Evolutionary conservation across 164 flowering plant genomes (phyloP), one percentile per base, ranked within the genome.

Genomic region (Nymphaea thermarum): DNA sequence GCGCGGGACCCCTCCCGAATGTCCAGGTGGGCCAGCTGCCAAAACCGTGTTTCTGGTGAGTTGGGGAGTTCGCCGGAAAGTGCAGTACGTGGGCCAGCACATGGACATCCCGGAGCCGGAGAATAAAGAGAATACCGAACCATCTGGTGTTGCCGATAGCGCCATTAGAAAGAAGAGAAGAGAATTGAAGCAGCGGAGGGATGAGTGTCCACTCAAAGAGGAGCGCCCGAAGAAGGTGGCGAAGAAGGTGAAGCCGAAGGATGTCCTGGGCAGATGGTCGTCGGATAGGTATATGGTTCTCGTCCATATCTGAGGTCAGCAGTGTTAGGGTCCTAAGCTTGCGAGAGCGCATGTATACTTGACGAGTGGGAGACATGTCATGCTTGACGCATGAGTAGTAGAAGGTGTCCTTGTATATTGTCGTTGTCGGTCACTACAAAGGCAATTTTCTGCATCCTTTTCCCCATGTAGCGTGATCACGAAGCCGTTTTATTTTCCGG

Each of bases 221-320:
- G 42, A 47, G 15, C 17, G 64, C 5, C 42, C 42, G 12, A 66
- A 18, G 41, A 66, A 65, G 42, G 65, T 17, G 57, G 67, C 63
- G 16, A 62, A 43, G 25, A 36, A 66, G 42, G 77, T 72, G 59
- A 72, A 64, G 17, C 57, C 64, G 41, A 83, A 78, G 67, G 84
- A 80, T 10, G n/a, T 62, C 8, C 64, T 17, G 10, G 64, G 64
- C 18, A 77, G 98, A 67, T 91, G 99, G 99, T 86, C 99, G 44
- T 70, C 73, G 18, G 89, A 87, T 69, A 89, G 99, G 98, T 92
- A 51, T 69, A 41, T 61, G 6, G 6, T 6, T 25, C 36, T 25
- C 36, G 36, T 25, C 36, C 36, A 25, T 25, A 25, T 25, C 43
- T 25, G 36, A 25, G 36, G 36, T 25, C 36, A 25, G 36, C 36